Conservation (phyloP, 495 filamentous ascomycete species). For the Bryoglossum gracile region DNA sequence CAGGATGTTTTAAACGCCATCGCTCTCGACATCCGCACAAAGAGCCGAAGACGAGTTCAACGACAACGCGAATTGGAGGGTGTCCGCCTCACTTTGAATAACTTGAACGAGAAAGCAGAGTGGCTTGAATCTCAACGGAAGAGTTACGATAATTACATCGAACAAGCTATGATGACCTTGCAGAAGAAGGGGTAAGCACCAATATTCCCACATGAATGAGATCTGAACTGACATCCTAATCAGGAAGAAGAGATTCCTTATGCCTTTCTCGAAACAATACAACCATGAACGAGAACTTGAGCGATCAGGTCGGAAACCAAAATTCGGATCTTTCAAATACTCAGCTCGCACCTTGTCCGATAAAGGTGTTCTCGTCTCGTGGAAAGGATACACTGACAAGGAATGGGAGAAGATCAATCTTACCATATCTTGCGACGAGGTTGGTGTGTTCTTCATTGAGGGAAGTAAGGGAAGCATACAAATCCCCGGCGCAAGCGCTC, state of each 20-base stretch:
- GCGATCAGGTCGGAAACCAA: constrained; percentile 82
- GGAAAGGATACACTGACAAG: constrained; percentile 73
- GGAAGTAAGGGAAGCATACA: constrained; percentile 89
- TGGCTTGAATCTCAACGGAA: constrained; percentile 93
- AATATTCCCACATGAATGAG: constrained; percentile 6
- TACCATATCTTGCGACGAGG: constrained; percentile 88
- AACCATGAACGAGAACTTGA: constrained; percentile 95
- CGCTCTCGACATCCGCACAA: constrained; percentile 92
- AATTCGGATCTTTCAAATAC: constrained; percentile 97
- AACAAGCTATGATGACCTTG: constrained; percentile 97
- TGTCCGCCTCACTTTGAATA: constrained; percentile 72
- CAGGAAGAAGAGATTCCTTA: constrained; percentile 81
- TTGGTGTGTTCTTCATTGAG: constrained; percentile 90
- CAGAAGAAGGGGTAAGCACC: constrained; percentile 76
- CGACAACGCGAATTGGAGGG: constrained; percentile 85
- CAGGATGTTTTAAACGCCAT: constrained; percentile 97
- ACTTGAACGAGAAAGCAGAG: constrained; percentile 82
- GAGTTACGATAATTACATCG: constrained; percentile 98
- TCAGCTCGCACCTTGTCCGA: constrained; percentile 81
- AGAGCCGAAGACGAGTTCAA: constrained; percentile 86
- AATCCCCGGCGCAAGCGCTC: constrained; percentile 86
- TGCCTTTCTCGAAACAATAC: constrained; percentile 98
- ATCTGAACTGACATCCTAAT: constrained; percentile 9
- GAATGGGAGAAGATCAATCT: constrained; percentile 90
- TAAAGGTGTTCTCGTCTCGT: constrained; percentile 85